These are phyloP conservation scores for Sophora flavescens DNA, from an alignment of 306 rosid genomes.

Conservation along the genomic window DNA sequence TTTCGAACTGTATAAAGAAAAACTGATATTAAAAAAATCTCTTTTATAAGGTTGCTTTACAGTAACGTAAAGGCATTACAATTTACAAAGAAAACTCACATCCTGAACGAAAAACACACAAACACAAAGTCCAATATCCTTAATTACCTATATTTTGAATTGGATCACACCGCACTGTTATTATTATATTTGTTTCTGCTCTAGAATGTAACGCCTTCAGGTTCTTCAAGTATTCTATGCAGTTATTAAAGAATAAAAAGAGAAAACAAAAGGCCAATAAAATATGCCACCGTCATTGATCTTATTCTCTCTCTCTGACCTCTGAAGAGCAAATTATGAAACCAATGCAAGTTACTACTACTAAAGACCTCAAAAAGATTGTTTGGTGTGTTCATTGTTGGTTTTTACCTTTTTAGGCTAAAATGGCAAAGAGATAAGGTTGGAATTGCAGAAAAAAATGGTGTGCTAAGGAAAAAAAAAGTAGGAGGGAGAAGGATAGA, in stretches of 20 bases:
- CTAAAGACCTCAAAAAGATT: background rate
- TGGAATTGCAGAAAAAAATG: constrained; percentile 30
- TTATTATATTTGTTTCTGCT: background rate
- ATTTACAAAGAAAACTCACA: constrained; percentile 29
- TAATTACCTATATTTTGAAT: background rate
- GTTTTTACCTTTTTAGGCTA: background rate
- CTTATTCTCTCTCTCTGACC: background rate
- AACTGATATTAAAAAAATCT: background rate
- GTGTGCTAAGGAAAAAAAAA: constrained; percentile 10
- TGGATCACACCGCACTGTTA: constrained; percentile 19
- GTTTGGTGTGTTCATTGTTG: background rate
- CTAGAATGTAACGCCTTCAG: constrained; percentile 37
- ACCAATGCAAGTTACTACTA: background rate
- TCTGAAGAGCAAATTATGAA: background rate
- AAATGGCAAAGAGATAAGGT: constrained; percentile 44
- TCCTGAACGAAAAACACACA: background rate
- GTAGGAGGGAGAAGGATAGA: background rate
- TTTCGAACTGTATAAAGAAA: constrained; percentile 2
- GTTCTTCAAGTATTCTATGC: constrained; percentile 26
- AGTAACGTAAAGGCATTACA: constrained; percentile 14
- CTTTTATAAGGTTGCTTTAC: background rate
- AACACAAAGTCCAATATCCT: constrained; percentile 39
- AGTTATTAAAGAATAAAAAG: background rate
- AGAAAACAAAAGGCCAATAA: background rate
- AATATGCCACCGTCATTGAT: constrained; percentile 4